Percentiles rank a stretch among this genome's conserved stretches.
phyloP scores from a whole-genome alignment of 768 basidiomycete species.

The Cytidiella melzeri region DNA sequence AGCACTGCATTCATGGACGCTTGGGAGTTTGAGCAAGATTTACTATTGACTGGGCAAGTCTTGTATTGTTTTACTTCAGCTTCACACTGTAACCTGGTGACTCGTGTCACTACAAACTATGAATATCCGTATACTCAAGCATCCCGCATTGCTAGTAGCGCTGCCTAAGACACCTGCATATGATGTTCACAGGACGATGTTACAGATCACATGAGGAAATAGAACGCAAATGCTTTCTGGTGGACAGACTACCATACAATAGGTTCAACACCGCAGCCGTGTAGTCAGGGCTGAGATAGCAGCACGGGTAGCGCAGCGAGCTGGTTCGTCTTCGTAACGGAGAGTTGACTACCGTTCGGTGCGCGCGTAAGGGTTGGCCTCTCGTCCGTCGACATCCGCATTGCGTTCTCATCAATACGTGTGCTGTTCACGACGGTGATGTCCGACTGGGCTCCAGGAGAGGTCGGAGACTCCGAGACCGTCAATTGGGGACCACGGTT shows the following conservation, averaged over 20 bases:
- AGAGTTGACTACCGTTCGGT: neutral
- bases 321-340: neutral
- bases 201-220: neutral
- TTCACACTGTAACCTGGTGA: neutral
- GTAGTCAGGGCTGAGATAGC: neutral
- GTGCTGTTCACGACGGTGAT: conserved; percentile 1
- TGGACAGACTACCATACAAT: neutral
- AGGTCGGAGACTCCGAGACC: neutral
- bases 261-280: neutral
- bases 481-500: neutral
- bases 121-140: too few relatives aligned
- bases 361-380: neutral
- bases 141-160: too few relatives aligned
- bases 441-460: neutral
- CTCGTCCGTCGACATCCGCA: conserved; percentile 2
- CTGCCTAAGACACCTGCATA: too few relatives aligned
- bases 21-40: neutral
- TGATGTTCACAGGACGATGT: too few relatives aligned
- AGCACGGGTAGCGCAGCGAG: neutral
- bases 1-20: neutral
- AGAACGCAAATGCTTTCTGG: neutral
- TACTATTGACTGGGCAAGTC: neutral
- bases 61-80: neutral
- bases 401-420: neutral
- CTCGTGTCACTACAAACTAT: neutral